Base-by-base conservation (phyloP, 2,329 filamentous ascomycete species). In the Cercospora beticola region DNA sequence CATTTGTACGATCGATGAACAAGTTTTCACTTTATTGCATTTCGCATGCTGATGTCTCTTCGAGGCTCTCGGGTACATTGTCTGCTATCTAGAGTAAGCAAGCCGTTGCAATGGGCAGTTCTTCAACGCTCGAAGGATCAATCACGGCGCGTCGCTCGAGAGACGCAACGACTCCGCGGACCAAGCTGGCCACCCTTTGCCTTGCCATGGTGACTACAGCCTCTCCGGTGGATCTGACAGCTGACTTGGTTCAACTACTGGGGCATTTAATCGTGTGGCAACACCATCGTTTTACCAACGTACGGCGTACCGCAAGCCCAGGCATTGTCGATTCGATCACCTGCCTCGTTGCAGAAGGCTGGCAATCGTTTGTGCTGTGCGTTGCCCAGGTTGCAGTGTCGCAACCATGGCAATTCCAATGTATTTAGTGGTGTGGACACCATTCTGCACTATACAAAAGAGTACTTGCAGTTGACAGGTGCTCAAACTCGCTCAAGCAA, bases 401-500 rank as follows among this genome's bases (percentile, higher is more conserved):
- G 31, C 56, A 59, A 59, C 56, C 56, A 58, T 58, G 56, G 18
- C 56, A 36, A 14, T 59, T 59, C 7, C n/a, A 23, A 3, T 59
- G 30, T 59, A 36, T 33, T 31, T 36, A 36, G 31, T 36, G 56
- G 2, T 59, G 56, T n/a, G 14, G 28, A n/a, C 56, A 14, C 28
- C 31, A 30, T 59, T 59, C 56, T 59, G 28, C 18, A 59, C 28
- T 56, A 56, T 56, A 56, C 49, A 56, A 56, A 28, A 56, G 49
- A 56, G 21, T 28, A 28, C 49, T 56, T 56, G 49, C 49, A 56
- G 23, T 56, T 28, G 49, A 56, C 49, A 9, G 23, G 49, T 56
- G 23, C 49, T 28, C 49, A 56, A 28, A 26, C 49, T 56, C 49
- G 49, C 49, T 56, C 49, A 56, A 56, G 49, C 49, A 56, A 56